Conservation (phyloP, 1,284 basidiomycete species). For the Melampsora americana region DNA sequence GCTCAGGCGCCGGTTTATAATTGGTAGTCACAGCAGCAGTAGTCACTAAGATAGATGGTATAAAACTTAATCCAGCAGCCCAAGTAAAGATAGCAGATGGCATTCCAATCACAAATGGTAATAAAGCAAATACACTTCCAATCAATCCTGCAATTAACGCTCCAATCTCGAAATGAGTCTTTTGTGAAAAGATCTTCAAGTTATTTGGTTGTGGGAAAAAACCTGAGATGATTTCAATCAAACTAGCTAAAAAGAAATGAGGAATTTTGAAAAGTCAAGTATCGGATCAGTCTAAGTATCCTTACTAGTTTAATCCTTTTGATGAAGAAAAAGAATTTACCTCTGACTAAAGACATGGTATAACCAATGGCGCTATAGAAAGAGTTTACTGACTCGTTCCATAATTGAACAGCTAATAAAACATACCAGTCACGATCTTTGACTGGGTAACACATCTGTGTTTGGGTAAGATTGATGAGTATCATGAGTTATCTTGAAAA, state of each 20-base stretch:
- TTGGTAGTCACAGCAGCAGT: slow-evolving; percentile 7
- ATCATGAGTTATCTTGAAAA: background rate
- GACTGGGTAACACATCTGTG: slow-evolving; percentile 36
- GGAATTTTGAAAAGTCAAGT: background rate
- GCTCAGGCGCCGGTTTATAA: slow-evolving; percentile 12
- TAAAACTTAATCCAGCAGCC: slow-evolving; percentile 14
- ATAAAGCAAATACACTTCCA: slow-evolving; percentile 3
- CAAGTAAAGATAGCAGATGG: background rate
- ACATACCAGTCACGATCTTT: slow-evolving; percentile 36
- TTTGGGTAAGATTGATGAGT: background rate
- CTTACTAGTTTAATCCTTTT: background rate
- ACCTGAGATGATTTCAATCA: slow-evolving; percentile 14
- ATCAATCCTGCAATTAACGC: slow-evolving; percentile 21
- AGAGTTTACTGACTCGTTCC: slow-evolving; percentile 30
- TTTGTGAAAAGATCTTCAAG: slow-evolving; percentile 27
- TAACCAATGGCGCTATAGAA: slow-evolving; percentile 25
- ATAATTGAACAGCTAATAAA: slow-evolving; percentile 37
- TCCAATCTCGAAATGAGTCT: slow-evolving; percentile 26
- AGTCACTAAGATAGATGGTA: slow-evolving; percentile 1
- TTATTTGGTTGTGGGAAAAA: slow-evolving; percentile 40
- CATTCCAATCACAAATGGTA: slow-evolving; percentile 11
- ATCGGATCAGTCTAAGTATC: background rate
- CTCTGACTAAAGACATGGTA: slow-evolving; percentile 30
- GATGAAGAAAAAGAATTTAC: background rate
- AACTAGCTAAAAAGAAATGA: slow-evolving; percentile 17